Conservation (phyloP, 2,329 filamentous ascomycete genomes). For the Pseudonectria foliicola region DNA sequence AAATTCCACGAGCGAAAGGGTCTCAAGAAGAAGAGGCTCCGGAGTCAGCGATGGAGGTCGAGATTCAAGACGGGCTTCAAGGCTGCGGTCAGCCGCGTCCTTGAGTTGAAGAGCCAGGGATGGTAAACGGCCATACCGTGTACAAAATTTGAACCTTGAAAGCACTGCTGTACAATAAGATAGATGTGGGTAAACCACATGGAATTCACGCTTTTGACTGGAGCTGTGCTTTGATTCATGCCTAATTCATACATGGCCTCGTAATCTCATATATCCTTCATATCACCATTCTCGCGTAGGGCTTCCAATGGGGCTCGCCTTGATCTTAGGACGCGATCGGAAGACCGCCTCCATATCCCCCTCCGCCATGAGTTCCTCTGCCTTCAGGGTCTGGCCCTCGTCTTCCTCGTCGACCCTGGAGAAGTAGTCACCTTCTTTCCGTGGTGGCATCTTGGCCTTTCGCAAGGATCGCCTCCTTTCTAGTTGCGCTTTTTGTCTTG, state of each 20-base stretch:
- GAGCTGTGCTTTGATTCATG: neutral
- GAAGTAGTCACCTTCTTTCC: slow-evolving; percentile 40
- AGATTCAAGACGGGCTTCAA: slow-evolving; percentile 65
- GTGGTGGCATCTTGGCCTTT: slow-evolving; percentile 33
- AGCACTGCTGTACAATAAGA: slow-evolving; percentile 19
- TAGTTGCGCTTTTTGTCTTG: slow-evolving; percentile 52
- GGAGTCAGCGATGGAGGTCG: slow-evolving; percentile 59
- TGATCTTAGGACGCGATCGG: slow-evolving; percentile 73
- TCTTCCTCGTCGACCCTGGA: slow-evolving; percentile 40
- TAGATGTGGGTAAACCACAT: slow-evolving; percentile 13
- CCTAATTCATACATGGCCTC: neutral
- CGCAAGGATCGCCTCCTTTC: slow-evolving; percentile 46
- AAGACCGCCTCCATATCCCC: slow-evolving; percentile 81
- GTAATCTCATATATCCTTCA: slow-evolving; percentile 17
- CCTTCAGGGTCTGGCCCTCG: slow-evolving; percentile 41
- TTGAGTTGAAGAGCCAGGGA: slow-evolving; percentile 66
- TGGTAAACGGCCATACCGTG: slow-evolving; percentile 47
- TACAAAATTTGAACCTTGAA: slow-evolving; percentile 11
- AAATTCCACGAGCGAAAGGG: slow-evolving; percentile 69
- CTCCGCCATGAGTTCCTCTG: slow-evolving; percentile 61
- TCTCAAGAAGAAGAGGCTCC: slow-evolving; percentile 68
- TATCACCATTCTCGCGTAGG: slow-evolving; percentile 33
- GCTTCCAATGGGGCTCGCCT: slow-evolving; percentile 60
- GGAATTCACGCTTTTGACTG: neutral
- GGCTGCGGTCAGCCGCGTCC: slow-evolving; percentile 55